These are phyloP conservation scores for Solanum hybrid DNA, from an alignment of 305 asterid species.

Conservation along the genomic window DNA sequence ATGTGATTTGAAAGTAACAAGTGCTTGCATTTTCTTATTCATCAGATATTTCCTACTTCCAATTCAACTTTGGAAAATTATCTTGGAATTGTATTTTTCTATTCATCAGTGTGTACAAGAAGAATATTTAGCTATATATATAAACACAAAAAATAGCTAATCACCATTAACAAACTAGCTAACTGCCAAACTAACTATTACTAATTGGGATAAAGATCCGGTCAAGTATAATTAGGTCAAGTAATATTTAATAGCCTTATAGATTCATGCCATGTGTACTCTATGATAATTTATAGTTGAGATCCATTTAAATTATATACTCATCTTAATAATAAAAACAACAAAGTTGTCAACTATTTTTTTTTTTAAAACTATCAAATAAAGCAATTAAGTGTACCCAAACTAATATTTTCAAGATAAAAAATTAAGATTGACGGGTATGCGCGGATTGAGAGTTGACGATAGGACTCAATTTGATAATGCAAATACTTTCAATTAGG, in stretches of 20 bases:
- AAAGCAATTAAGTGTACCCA: neutral
- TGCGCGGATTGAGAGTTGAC: neutral
- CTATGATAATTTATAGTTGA: too few species aligned
- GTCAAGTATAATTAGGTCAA: too few species aligned
- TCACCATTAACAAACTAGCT: neutral
- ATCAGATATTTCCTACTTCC: neutral
- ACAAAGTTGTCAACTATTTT: too few species aligned
- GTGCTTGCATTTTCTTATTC: neutral
- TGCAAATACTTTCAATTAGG: neutral
- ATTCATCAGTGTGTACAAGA: neutral
- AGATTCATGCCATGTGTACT: neutral
- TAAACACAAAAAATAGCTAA: neutral
- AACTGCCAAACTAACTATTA: neutral
- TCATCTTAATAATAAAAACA: too few species aligned
- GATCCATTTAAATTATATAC: too few species aligned
- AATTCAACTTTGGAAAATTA: neutral
- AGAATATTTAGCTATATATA: too few species aligned
- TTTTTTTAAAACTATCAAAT: neutral
- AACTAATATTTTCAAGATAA: too few species aligned
- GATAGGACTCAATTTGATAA: neutral
- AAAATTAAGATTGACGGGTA: too few species aligned
- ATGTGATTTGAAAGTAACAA: neutral
- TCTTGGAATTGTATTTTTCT: too few species aligned
- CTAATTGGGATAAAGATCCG: neutral
- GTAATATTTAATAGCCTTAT: too few species aligned